A percentile compares a stretch with the other conserved stretches of the same genome.
These are phyloP conservation scores for Suillus lakei DNA, from an alignment of 768 basidiomycete genomes.

Conservation along the genomic window DNA sequence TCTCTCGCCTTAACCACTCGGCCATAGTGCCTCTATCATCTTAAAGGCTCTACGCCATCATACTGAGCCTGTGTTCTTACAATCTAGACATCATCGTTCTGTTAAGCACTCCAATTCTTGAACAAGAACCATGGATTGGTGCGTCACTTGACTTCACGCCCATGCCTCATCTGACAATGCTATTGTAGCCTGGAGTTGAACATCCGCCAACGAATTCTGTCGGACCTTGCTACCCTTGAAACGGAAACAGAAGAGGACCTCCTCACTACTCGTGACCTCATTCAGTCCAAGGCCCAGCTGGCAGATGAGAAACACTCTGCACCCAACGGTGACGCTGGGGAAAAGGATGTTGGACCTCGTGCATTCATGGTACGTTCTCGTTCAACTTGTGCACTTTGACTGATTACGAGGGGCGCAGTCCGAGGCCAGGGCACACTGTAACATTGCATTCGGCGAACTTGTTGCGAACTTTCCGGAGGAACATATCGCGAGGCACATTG, in stretches of 20 bases:
- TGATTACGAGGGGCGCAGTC: constrained; percentile 46
- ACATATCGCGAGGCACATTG: constrained; percentile 54
- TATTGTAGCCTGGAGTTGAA: constrained; percentile 71
- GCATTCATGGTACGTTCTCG: constrained; percentile 61
- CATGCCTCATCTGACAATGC: constrained; percentile 9
- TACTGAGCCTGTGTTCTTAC: neutral
- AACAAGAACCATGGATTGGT: constrained; percentile 52
- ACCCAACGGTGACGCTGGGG: constrained; percentile 26
- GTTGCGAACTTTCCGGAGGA: constrained; percentile 64
- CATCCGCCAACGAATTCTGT: constrained; percentile 74
- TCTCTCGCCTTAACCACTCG: constrained; percentile 82
- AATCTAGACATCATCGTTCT: neutral
- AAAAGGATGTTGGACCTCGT: constrained; percentile 23
- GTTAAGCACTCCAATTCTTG: neutral
- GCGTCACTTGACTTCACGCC: constrained; percentile 21
- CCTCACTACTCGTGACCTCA: constrained; percentile 54
- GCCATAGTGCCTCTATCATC: constrained; percentile 54
- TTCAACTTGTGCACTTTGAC: neutral
- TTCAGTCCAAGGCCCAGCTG: constrained; percentile 65
- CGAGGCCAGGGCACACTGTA: constrained; percentile 74
- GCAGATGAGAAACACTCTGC: constrained; percentile 23
- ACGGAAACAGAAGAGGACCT: constrained; percentile 52
- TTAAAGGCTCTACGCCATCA: neutral
- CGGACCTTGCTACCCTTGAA: constrained; percentile 69
- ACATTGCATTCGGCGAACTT: constrained; percentile 83